phyloP scores from a whole-genome alignment of 805 yeast species.

The Grigorovia humatica region DNA sequence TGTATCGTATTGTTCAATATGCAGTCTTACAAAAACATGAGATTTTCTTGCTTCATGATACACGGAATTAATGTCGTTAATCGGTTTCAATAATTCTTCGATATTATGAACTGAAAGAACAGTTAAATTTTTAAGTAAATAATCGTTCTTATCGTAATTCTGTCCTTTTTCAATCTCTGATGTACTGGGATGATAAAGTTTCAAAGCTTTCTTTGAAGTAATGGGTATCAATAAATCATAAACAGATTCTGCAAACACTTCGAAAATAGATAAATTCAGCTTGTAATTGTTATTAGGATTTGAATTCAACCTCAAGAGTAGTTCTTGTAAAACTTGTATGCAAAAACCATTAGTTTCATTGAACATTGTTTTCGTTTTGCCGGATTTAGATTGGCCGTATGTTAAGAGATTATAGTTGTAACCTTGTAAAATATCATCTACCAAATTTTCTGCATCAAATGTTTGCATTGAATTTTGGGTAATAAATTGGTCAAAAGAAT shows the following conservation, averaged over 20 bases:
- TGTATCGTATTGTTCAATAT: constrained; percentile 1
- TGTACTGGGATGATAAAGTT: constrained; percentile 22
- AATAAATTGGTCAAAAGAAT: not conserved
- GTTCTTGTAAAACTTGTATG: constrained; percentile 58
- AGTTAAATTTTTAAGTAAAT: constrained; percentile 1
- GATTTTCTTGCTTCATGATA: constrained; percentile 30
- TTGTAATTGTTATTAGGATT: constrained; percentile 36
- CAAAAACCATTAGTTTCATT: constrained; percentile 56
- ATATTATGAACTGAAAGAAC: not conserved
- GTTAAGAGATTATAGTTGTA: constrained; percentile 70
- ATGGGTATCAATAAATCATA: constrained; percentile 52
- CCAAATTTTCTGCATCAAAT: not conserved
- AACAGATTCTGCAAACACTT: constrained; percentile 70
- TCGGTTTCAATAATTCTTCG: constrained; percentile 38
- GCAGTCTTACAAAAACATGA: constrained; percentile 21
- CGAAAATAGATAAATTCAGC: constrained; percentile 65
- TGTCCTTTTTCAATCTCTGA: constrained; percentile 5
- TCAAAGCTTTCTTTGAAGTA: constrained; percentile 23
- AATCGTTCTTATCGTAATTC: constrained; percentile 1
- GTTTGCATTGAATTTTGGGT: not conserved
- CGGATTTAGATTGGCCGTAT: constrained; percentile 74
- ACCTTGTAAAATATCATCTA: constrained; percentile 34
- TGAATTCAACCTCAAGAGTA: constrained; percentile 17
- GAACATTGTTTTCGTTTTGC: constrained; percentile 70
- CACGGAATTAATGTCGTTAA: not conserved